Percentiles rank a stretch among this genome's conserved stretches.
These are phyloP conservation scores for Gossypium herbaceum DNA, from an alignment of 345 rosid species.

Conservation along the genomic window DNA sequence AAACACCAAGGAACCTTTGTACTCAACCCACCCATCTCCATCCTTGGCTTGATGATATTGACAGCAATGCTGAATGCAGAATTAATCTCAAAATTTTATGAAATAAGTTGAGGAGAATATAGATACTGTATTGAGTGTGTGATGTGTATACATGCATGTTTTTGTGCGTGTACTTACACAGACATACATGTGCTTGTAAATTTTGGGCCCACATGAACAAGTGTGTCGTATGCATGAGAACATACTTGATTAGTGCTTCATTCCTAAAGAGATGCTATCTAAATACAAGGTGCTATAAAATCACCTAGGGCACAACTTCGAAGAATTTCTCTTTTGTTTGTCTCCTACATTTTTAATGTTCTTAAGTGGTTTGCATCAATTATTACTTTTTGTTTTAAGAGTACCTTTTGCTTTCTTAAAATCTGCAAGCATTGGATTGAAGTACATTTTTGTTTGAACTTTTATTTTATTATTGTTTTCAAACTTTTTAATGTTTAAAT, in stretches of 20 bases:
- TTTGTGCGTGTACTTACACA: background rate
- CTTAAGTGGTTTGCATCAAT: background rate
- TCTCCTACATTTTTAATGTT: background rate
- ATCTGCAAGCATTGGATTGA: constrained; percentile 1
- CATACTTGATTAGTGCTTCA: background rate
- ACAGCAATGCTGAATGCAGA: constrained; percentile 72
- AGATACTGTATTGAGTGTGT: background rate
- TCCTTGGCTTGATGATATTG: constrained; percentile 98
- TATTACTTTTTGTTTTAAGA: background rate
- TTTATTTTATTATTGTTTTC: background rate
- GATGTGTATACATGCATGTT: background rate
- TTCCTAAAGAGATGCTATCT: background rate
- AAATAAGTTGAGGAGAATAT: background rate
- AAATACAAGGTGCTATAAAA: background rate
- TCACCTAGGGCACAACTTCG: background rate
- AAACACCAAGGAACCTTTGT: constrained; percentile 82
- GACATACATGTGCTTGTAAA: background rate
- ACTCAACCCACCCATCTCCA: constrained; percentile 99
- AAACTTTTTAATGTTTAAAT: background rate
- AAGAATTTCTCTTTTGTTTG: background rate
- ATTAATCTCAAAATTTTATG: constrained; percentile 11
- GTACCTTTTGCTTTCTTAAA: background rate
- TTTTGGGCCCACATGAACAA: background rate
- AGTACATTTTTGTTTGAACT: background rate
- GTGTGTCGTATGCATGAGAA: background rate